phyloP scores from a whole-genome alignment of 2,329 filamentous ascomycete genomes.

The Alternaria triticimaculans region DNA sequence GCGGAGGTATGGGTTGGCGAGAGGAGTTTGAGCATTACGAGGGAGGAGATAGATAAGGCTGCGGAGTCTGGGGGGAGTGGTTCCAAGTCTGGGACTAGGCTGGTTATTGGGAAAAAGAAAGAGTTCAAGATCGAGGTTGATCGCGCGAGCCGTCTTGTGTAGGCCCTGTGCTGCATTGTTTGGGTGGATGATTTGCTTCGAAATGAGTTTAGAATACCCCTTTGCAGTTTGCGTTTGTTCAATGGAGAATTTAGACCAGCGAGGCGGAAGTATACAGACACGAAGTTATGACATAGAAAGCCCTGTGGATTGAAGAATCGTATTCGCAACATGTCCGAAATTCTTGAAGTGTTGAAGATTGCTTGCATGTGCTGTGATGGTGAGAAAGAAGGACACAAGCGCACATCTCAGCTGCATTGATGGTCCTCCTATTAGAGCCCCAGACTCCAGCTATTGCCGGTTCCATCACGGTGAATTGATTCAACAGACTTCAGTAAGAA shows the following conservation, averaged over 20 bases:
- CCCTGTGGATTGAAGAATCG: neutral
- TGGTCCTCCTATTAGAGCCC: neutral
- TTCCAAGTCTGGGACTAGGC: constrained; percentile 19
- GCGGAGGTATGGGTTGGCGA: constrained; percentile 32
- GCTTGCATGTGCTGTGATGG: neutral
- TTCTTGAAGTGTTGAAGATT: neutral
- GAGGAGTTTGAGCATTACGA: constrained; percentile 17
- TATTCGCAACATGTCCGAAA: too few relatives aligned
- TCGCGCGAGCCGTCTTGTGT: constrained; percentile 21
- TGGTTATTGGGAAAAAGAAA: constrained; percentile 42
- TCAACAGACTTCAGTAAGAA: neutral
- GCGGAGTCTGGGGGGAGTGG: neutral
- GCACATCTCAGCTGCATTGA: neutral
- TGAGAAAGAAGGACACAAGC: neutral
- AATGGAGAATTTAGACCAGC: neutral
- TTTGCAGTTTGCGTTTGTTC: neutral
- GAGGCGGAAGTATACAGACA: neutral
- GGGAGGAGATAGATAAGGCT: constrained; percentile 21
- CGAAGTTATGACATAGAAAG: neutral
- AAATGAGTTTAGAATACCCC: constrained; percentile 12
- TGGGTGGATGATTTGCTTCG: neutral
- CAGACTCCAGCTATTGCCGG: neutral
- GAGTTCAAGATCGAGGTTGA: constrained; percentile 39
- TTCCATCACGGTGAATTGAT: neutral
- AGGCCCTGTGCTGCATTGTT: neutral